Conservation (phyloP, 139 green algal species). For the Deuterostichococcus epilithicus region DNA sequence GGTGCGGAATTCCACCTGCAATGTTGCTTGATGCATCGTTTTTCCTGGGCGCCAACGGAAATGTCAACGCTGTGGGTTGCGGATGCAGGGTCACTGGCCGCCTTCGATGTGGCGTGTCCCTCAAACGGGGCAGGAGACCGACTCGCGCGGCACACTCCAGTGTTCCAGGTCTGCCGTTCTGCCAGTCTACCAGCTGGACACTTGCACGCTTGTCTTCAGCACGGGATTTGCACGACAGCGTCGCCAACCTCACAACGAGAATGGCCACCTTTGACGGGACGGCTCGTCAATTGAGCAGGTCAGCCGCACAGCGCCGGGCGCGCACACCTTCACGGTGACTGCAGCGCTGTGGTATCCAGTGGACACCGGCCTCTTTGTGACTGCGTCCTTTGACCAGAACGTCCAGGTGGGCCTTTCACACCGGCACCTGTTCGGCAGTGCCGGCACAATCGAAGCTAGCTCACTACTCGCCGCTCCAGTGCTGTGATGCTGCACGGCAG, state of each 20-base stretch:
- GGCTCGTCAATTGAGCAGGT: constrained; percentile 6
- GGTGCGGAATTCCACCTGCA: constrained; percentile 23
- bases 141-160: neutral
- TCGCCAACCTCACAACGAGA: neutral
- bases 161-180: neutral
- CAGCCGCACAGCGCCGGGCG: neutral
- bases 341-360: constrained; percentile 78
- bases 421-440: too few relatives aligned
- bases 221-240: neutral
- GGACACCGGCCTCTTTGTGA: constrained; percentile 78
- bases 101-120: neutral
- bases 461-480: too few relatives aligned
- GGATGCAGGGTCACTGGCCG: neutral
- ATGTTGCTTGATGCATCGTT: too few relatives aligned
- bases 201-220: neutral
- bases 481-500: too few relatives aligned
- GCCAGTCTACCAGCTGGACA: neutral
- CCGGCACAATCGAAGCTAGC: too few relatives aligned
- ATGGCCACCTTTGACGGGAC: too few relatives aligned
- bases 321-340: constrained; percentile 45
- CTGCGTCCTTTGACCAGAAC: constrained; percentile 54
- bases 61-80: neutral
- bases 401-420: constrained; percentile 59
- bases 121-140: neutral
- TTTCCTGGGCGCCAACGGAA: too few relatives aligned